Evolutionary conservation across 441 rosid genomes (phyloP).

Genomic region (Viola pubescens): DNA sequence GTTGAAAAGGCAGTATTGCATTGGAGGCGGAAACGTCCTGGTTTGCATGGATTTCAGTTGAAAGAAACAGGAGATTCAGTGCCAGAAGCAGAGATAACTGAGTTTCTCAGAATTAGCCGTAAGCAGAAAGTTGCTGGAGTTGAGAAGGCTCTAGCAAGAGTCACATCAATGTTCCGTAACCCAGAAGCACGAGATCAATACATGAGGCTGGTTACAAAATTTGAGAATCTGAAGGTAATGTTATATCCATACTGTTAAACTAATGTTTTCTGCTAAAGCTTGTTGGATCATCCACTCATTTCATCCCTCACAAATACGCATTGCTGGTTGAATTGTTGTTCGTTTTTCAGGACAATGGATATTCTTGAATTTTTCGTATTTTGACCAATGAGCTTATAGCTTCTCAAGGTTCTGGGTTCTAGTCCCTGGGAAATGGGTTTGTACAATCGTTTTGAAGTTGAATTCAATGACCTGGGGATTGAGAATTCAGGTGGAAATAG

Average conservation of each 20-base stretch:
- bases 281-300: neutral
- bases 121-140: constrained; percentile 57
- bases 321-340: too few species aligned
- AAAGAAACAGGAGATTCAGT: constrained; percentile 17
- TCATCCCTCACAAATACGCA: too few species aligned
- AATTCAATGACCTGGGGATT: too few species aligned
- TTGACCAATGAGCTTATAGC: too few species aligned
- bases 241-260: too few species aligned
- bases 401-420: too few species aligned
- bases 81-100: constrained; percentile 31
- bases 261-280: too few species aligned
- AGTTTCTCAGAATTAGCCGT: constrained; percentile 54
- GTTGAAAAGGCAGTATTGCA: constrained; percentile 76
- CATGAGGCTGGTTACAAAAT: constrained; percentile 42
- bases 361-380: too few species aligned
- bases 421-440: neutral
- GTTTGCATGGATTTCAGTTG: constrained; percentile 63
- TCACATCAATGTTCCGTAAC: constrained; percentile 48
- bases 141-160: constrained; percentile 52
- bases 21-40: constrained; percentile 82
- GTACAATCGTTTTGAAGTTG: constrained; percentile 5
- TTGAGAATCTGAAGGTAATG: constrained; percentile 32
- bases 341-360: too few species aligned
- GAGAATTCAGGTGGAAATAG: neutral
- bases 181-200: constrained; percentile 59